Percentiles rank a stretch among this genome's conserved stretches.
These are phyloP conservation scores for Rozella allomycis DNA, from an alignment of 371 early-diverging fungal genomes.

Conservation along the genomic window DNA sequence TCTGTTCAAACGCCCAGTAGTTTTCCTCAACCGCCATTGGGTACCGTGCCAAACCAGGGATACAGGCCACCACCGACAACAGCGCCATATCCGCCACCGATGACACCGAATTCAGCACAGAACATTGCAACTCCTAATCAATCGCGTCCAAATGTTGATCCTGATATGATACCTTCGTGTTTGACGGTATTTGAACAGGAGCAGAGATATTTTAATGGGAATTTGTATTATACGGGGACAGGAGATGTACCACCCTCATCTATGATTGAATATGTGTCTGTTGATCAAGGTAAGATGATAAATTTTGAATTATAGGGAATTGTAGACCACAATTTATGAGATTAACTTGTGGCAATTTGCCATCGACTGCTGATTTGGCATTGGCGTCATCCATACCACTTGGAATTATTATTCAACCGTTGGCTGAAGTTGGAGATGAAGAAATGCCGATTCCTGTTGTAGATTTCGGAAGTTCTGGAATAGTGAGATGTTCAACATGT, in stretches of 20 bases:
- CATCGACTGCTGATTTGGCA: constrained; percentile 49
- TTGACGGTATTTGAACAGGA: constrained; percentile 53
- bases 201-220: constrained; percentile 35
- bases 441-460: constrained; percentile 47
- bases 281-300: constrained; percentile 45
- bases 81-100: too few species aligned
- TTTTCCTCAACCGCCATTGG: too few species aligned
- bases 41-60: too few species aligned
- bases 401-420: constrained; percentile 71
- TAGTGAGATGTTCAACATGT: constrained; percentile 75
- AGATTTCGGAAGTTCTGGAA: constrained; percentile 73
- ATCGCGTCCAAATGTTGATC: constrained; percentile 52
- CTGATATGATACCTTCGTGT: constrained; percentile 79
- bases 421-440: constrained; percentile 38
- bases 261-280: constrained; percentile 43
- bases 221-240: constrained; percentile 44
- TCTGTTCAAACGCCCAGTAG: too few species aligned
- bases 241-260: constrained; percentile 43
- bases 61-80: too few species aligned
- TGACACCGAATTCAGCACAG: too few species aligned
- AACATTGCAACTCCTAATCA: too few species aligned
- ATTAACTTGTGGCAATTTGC: constrained; percentile 57
- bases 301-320: constrained; percentile 31
- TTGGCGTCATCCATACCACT: constrained; percentile 52
- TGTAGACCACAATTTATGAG: constrained; percentile 81